These are phyloP conservation scores for Trichoderma oligosporum DNA, from an alignment of 2,329 filamentous ascomycete genomes.

Conservation along the genomic window DNA sequence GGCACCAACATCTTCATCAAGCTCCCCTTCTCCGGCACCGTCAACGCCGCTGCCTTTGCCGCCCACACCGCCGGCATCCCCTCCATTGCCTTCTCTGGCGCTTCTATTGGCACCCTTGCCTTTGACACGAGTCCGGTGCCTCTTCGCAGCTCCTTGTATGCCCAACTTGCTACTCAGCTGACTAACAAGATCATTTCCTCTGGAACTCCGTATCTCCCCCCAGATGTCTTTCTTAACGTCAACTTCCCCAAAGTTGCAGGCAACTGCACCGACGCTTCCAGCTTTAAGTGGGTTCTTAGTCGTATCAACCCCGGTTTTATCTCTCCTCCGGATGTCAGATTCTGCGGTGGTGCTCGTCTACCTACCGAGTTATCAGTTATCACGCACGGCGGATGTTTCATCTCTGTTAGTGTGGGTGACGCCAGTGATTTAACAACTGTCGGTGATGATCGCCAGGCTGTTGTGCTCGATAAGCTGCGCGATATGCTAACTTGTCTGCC, in stretches of 20 bases:
- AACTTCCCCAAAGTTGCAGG: slow-evolving; percentile 58
- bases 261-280: slow-evolving; percentile 46
- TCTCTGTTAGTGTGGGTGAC: slow-evolving; percentile 60
- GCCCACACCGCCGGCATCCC: slow-evolving; percentile 53
- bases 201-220: slow-evolving; percentile 60
- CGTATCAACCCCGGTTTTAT: slow-evolving; percentile 57
- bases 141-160: slow-evolving; percentile 56
- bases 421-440: slow-evolving; percentile 57
- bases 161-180: slow-evolving; percentile 56
- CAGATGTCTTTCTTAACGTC: slow-evolving; percentile 61
- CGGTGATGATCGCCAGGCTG: slow-evolving; percentile 30
- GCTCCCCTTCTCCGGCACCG: slow-evolving; percentile 61
- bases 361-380: slow-evolving; percentile 57
- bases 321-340: slow-evolving; percentile 51
- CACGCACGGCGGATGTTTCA: slow-evolving; percentile 51
- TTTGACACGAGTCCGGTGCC: slow-evolving; percentile 54
- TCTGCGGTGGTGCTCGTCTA: slow-evolving; percentile 52
- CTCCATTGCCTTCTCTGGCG: slow-evolving; percentile 64
- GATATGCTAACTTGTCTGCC: slow-evolving; percentile 31
- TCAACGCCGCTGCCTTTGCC: slow-evolving; percentile 61
- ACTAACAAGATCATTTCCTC: slow-evolving; percentile 52
- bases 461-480: slow-evolving; percentile 33
- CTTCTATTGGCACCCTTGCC: slow-evolving; percentile 45
- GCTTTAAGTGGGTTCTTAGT: slow-evolving; percentile 62
- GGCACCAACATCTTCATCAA: slow-evolving; percentile 54